Evolutionary conservation across 495 filamentous ascomycete genomes (phyloP), one percentile per base, ranked within the genome.

Genomic region (Penicillium bovifimosum): DNA sequence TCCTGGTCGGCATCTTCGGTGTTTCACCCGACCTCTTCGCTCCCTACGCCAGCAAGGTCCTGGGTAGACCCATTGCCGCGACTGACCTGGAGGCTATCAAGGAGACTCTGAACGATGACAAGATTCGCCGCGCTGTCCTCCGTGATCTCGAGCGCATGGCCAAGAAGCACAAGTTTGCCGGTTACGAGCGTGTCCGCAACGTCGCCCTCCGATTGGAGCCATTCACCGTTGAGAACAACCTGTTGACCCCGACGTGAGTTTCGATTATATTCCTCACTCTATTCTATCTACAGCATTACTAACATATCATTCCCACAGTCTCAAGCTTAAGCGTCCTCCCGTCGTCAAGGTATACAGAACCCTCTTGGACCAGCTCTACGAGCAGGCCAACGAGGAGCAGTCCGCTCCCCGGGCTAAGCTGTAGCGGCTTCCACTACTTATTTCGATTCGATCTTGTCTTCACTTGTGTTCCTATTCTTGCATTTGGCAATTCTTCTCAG

Each of bases 211-310:
- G 86, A 62, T 48, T 96, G 16, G 93, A 98, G 46, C 93, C 93
- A 6, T 97, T 98, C 63, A 87, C 84, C 8, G 84, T 97, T 56
- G 93, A 96, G 57, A 97, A 98, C 64, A 86, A 95, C 72, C 76
- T 97, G 24, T 66, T 98, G 68, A 98, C 93, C 13, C 93, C 93
- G 11, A 98, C 93, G 91, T 96, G 80, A 81, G 89, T 88, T 49
- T 26, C 3, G 5, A n/a, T n/a, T n/a, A n/a, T n/a, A n/a, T n/a
- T 13, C 24, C 39, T 55, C 26, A 14, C 34, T 54, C 11, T 53
- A 42, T 36, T 27, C n/a, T 40, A 16, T 3, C 1, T 6, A 17
- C 5, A 31, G 16, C 16, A 32, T 65, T 64, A 59, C 72, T 80
- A 64, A 78, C 62, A 2, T 24, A 2, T 3, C 32, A 24, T 35